Conservation (phyloP, 805 yeast species). For the Starmerella powellii region DNA sequence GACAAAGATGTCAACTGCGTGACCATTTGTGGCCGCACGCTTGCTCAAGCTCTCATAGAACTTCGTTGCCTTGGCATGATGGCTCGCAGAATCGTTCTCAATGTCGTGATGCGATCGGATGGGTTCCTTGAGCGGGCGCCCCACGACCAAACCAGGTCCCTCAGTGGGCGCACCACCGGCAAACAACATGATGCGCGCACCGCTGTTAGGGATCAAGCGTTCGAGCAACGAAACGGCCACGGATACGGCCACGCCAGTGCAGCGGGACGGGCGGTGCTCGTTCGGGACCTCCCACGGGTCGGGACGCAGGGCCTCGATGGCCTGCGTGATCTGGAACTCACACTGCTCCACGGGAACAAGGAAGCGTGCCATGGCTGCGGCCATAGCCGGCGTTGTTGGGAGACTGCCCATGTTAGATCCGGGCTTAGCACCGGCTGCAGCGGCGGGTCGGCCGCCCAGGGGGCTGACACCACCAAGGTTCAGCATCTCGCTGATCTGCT, state of each 20-base stretch:
- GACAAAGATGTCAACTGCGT: conserved; percentile 79
- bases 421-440: conserved; percentile 24
- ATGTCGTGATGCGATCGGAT: conserved; percentile 95
- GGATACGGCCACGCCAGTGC: conserved; percentile 84
- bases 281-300: conserved; percentile 87
- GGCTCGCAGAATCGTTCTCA: conserved; percentile 80
- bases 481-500: conserved; percentile 49
- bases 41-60: conserved; percentile 65
- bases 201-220: conserved; percentile 69
- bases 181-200: conserved; percentile 80
- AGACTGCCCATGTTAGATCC: conserved; percentile 22
- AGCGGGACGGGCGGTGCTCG: conserved; percentile 68
- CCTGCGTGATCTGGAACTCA: conserved; percentile 69
- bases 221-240: conserved; percentile 75
- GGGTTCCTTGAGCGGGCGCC: conserved; percentile 84
- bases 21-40: conserved; percentile 60
- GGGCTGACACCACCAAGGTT: conserved; percentile 30
- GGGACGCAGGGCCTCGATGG: conserved; percentile 61
- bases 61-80: conserved; percentile 72
- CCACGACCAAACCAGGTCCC: conserved; percentile 89
- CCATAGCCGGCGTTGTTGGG: conserved; percentile 24
- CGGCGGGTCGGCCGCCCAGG: no score
- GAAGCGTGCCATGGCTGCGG: conserved; percentile 46
- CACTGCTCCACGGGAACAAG: conserved; percentile 63
- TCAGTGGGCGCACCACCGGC: conserved; percentile 93